Conservation (phyloP, 495 filamentous ascomycete genomes). For the Xylaria longipes region DNA sequence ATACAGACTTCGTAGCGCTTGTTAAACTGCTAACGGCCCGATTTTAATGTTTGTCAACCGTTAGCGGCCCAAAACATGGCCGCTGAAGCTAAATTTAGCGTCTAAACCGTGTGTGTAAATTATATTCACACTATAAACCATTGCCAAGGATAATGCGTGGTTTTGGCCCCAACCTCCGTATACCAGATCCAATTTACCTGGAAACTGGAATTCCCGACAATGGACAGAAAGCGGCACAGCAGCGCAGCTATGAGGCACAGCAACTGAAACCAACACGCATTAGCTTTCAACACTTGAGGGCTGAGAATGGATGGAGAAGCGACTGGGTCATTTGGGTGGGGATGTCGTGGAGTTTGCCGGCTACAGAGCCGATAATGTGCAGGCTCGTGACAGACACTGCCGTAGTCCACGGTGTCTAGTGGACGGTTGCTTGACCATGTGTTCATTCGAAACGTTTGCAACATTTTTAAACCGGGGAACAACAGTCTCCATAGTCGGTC, state of each 20-base stretch:
- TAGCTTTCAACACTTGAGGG: background rate
- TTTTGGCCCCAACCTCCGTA: too few relatives aligned
- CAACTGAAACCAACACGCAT: conserved; percentile 1
- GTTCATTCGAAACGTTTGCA: background rate
- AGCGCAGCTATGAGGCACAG: conserved; percentile 1
- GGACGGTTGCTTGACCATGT: background rate
- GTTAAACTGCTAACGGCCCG: too few relatives aligned
- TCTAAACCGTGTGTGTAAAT: too few relatives aligned
- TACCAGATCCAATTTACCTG: background rate
- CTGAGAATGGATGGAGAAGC: background rate
- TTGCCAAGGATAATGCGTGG: too few relatives aligned
- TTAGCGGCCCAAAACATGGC: too few relatives aligned
- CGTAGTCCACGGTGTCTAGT: background rate
- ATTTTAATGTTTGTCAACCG: too few relatives aligned
- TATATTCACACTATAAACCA: too few relatives aligned
- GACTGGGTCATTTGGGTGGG: background rate
- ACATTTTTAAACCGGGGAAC: background rate
- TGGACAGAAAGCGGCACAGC: background rate
- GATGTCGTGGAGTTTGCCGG: background rate
- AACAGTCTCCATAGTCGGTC: background rate
- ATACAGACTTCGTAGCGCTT: too few relatives aligned
- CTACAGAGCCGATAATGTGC: background rate
- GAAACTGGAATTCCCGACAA: conserved; percentile 21
- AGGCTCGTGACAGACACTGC: background rate
- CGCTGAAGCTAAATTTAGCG: too few relatives aligned